Percentiles rank a stretch among this genome's conserved stretches.
phyloP scores from a whole-genome alignment of 495 filamentous ascomycete species.

The Lineolata rhizophorae region DNA sequence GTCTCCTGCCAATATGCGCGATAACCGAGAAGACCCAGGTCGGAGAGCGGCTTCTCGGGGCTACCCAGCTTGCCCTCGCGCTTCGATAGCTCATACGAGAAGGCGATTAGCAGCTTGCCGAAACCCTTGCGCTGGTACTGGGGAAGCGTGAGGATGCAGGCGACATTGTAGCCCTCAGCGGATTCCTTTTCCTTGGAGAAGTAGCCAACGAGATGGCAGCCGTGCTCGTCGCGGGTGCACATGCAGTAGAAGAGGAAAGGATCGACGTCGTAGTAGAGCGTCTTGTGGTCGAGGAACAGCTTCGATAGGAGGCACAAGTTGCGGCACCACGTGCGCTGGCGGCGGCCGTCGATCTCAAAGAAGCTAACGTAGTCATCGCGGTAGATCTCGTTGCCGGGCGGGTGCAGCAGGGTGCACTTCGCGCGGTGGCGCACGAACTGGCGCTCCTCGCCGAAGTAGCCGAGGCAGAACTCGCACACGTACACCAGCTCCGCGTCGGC shows the following conservation, averaged over 20 bases:
- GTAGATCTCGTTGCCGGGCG: constrained; percentile 95
- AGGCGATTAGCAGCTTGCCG: constrained; percentile 80
- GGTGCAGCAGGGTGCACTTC: constrained; percentile 83
- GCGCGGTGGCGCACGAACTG: constrained; percentile 65
- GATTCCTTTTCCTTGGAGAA: constrained; percentile 98
- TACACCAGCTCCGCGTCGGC: constrained; percentile 72
- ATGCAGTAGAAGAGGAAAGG: constrained; percentile 99
- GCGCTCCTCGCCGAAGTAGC: constrained; percentile 60
- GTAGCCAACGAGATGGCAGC: constrained; percentile 85
- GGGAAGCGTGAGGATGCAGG: constrained; percentile 88
- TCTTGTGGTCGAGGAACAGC: constrained; percentile 96
- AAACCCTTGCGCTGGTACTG: constrained; percentile 92
- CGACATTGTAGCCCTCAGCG: constrained; percentile 89
- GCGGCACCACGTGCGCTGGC: constrained; percentile 92
- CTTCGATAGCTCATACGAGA: constrained; percentile 93
- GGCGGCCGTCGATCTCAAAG: constrained; percentile 88
- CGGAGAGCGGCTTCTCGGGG: constrained; percentile 88
- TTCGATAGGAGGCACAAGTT: constrained; percentile 89
- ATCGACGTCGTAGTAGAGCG: constrained; percentile 98
- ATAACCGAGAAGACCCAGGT: constrained; percentile 79
- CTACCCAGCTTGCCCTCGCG: constrained; percentile 86
- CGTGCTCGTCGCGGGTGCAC: constrained; percentile 64
- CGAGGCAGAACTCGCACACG: constrained; percentile 94
- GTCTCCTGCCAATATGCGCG: constrained; percentile 94
- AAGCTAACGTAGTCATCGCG: constrained; percentile 86